These are phyloP conservation scores for Apiotrichum sp. DNA, from an alignment of 1,284 basidiomycete species.

Conservation along the genomic window DNA sequence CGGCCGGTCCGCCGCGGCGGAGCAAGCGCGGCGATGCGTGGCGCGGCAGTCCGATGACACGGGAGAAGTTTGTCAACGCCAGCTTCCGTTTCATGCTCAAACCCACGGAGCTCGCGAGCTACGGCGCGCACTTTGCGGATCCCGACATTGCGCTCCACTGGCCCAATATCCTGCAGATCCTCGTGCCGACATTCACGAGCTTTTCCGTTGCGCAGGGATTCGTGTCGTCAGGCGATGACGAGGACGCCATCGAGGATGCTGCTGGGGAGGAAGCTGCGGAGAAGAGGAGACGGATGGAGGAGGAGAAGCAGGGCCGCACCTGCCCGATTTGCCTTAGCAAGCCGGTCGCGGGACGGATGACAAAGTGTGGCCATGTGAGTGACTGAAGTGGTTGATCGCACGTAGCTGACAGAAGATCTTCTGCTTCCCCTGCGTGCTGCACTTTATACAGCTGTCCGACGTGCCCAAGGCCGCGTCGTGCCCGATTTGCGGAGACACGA, in stretches of 20 bases:
- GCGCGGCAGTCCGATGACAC: conserved; percentile 59
- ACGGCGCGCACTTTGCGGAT: conserved; percentile 91
- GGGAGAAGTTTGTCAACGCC: conserved; percentile 87
- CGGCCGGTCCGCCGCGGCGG: conserved; percentile 54
- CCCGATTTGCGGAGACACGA: conserved; percentile 92
- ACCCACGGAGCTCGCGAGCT: conserved; percentile 66
- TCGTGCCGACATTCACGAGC: conserved; percentile 66
- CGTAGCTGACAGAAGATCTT: conserved; percentile 56
- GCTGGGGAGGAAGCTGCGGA: conserved; percentile 37
- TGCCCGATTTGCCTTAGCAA: conserved; percentile 88
- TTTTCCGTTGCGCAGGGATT: conserved; percentile 46
- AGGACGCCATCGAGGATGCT: conserved; percentile 29
- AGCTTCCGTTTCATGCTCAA: conserved; percentile 92
- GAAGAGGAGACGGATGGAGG: conserved; percentile 32
- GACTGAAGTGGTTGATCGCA: conserved; percentile 3
- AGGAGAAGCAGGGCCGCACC: conserved; percentile 51
- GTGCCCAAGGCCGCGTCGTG: conserved; percentile 78
- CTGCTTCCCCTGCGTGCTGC: conserved; percentile 85
- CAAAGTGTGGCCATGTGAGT: conserved; percentile 92
- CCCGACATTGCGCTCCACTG: conserved; percentile 92
- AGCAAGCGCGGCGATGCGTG: conserved; percentile 59
- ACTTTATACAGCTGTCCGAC: conserved; percentile 79
- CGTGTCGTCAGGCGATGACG: conserved; percentile 27
- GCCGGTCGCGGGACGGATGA: conserved; percentile 90
- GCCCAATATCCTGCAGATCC: conserved; percentile 92